Evolutionary conservation across 768 basidiomycete species (phyloP), one percentile per base, ranked within the genome.

Genomic region (Cantharellus anzutake): DNA sequence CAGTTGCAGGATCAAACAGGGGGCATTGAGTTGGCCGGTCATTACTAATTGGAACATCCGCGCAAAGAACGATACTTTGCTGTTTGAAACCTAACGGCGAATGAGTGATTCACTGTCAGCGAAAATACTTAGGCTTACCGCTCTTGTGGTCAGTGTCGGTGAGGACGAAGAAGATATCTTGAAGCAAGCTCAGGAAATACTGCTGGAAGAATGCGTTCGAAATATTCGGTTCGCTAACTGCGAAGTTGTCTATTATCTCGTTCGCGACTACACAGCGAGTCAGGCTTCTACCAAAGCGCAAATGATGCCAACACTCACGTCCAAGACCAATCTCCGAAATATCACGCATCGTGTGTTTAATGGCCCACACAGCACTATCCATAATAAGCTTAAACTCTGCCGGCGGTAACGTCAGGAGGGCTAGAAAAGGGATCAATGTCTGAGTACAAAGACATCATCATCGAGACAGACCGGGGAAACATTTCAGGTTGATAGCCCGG

Each of bases 111-210:
- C 42, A 57, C 35, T 3, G 35, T 55, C 44, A 5, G 5, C 29
- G 16, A 5, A 7, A 63, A 3, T 38, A 44, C n/a, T 14, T 39
- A 42, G 7, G 39, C 69, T 55, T 56, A 72, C 72, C 93, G 66
- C 89, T 92, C 81, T 97, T 98, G 77, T 99, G 94, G 71, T 98
- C 94, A 3, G 93, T 83, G 69, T 99, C 94, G 39, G 93, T 97
- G 51, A 99, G 76, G 48, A 98, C 94, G 65, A 88, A 97, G 80
- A 99, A 92, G 44, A 89, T 88, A 70, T 98, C 96, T 65, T 93
- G 91, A 41, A 96, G 75, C 66, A 97, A 82, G 68, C 83, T 86
- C 53, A 97, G 78, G 76, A 86, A 91, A 72, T 92, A 98, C 69
- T 87, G 86, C 69, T 90, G 86, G 84, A 94, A 98, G 80, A 98